Conservation (phyloP, 257 asterid genomes). For the Coffea eugenioides region DNA sequence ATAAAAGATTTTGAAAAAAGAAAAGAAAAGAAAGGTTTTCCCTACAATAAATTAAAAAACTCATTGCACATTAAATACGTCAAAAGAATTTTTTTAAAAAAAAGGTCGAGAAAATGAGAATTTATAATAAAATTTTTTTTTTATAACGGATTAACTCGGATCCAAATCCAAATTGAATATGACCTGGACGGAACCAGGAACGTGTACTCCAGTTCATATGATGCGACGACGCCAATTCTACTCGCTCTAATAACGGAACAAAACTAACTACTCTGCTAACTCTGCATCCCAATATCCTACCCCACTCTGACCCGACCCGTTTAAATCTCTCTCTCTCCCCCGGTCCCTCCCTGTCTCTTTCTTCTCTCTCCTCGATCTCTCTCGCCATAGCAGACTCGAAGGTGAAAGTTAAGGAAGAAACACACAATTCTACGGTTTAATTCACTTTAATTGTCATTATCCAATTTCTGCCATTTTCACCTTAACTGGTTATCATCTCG, state of each 20-base stretch:
- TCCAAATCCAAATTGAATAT: not conserved
- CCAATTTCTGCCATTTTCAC: not conserved
- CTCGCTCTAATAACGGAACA: not conserved
- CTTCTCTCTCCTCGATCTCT: conserved; percentile 15
- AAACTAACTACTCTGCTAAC: not conserved
- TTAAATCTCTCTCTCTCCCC: not conserved
- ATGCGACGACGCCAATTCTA: not conserved
- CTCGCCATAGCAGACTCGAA: conserved; percentile 8
- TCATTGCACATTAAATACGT: too few species aligned
- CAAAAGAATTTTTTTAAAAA: too few species aligned
- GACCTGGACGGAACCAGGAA: not conserved
- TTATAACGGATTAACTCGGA: not conserved
- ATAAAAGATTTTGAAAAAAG: too few species aligned
- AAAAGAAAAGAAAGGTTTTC: too few species aligned
- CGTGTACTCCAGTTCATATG: conserved; percentile 7
- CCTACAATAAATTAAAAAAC: too few species aligned
- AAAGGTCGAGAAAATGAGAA: too few species aligned
- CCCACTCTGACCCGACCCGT: conserved; percentile 32
- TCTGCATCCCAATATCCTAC: not conserved
- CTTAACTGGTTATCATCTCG: not conserved
- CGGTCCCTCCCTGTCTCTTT: not conserved
- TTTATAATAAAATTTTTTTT: not conserved
- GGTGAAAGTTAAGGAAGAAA: not conserved
- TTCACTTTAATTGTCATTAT: not conserved
- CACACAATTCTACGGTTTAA: not conserved